These are phyloP conservation scores for Blastobotrys chiropterorum DNA, from an alignment of 805 yeast genomes.

Conservation along the genomic window DNA sequence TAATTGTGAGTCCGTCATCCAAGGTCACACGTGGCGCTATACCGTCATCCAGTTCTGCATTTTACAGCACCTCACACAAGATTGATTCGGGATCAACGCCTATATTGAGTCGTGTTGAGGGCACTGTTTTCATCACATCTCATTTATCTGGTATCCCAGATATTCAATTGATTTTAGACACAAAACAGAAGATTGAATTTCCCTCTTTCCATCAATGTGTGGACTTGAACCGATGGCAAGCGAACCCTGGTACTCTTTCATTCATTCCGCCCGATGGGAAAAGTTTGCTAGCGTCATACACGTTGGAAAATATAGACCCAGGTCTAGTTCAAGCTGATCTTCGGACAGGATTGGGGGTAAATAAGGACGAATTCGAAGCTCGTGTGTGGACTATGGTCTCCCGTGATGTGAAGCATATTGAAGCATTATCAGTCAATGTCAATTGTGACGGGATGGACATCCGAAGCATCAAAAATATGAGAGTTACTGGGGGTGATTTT, in stretches of 20 bases:
- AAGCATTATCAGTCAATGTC: constrained; percentile 41
- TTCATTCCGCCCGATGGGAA: constrained; percentile 90
- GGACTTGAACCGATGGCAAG: constrained; percentile 45
- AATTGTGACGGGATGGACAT: constrained; percentile 26
- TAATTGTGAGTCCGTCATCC: constrained; percentile 38
- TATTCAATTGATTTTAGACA: constrained; percentile 49
- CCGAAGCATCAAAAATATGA: constrained; percentile 33
- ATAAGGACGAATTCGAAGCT: constrained; percentile 58
- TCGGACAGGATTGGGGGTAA: constrained; percentile 45
- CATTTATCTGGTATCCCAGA: constrained; percentile 76
- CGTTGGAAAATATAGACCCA: constrained; percentile 41
- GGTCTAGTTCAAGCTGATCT: constrained; percentile 55
- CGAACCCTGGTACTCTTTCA: constrained; percentile 42
- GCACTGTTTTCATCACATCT: constrained; percentile 56
- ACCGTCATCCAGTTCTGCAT: constrained; percentile 24
- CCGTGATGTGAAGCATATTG: constrained; percentile 42
- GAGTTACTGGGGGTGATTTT: constrained; percentile 76
- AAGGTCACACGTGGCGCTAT: constrained; percentile 7
- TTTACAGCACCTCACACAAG: constrained; percentile 14
- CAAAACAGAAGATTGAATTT: constrained; percentile 23
- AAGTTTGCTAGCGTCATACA: constrained; percentile 56
- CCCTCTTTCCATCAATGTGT: constrained; percentile 64
- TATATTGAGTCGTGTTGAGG: constrained; percentile 41
- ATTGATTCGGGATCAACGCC: constrained; percentile 19
- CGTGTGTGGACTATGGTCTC: constrained; percentile 43